These are phyloP conservation scores for Gloeopeniophorella convolvens DNA, from an alignment of 768 basidiomycete species.

Conservation along the genomic window DNA sequence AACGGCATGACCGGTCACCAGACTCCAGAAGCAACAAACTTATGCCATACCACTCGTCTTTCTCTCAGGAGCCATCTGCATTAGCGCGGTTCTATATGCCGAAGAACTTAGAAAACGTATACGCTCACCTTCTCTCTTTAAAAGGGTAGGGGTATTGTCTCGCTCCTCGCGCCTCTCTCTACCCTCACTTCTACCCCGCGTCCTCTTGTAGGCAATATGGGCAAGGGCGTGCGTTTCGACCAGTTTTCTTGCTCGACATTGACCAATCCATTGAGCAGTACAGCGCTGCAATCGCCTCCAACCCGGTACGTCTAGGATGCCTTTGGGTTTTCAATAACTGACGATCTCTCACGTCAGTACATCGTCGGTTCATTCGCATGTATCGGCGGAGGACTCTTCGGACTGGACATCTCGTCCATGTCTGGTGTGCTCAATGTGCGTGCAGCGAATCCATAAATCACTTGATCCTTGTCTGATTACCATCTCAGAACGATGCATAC, in stretches of 20 bases:
- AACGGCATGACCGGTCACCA: too few species aligned
- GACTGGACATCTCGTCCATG: conserved; percentile 80
- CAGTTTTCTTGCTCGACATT: background rate
- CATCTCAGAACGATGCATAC: conserved; percentile 30
- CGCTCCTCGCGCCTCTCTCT: background rate
- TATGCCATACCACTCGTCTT: too few species aligned
- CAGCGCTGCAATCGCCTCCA: conserved; percentile 47
- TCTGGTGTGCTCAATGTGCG: conserved; percentile 60
- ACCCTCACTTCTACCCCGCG: background rate
- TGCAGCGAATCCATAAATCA: background rate
- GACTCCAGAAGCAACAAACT: too few species aligned
- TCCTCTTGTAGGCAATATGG: conserved; percentile 18
- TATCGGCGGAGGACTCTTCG: conserved; percentile 74
- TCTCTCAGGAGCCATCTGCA: too few species aligned
- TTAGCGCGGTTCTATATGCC: too few species aligned
- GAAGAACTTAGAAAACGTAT: too few species aligned
- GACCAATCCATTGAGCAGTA: conserved; percentile 32
- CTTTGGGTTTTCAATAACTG: background rate
- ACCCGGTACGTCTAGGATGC: conserved; percentile 39
- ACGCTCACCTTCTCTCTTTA: too few species aligned
- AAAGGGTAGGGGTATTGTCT: background rate
- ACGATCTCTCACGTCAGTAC: conserved; percentile 45
- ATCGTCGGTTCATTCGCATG: conserved; percentile 77
- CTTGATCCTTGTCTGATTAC: background rate
- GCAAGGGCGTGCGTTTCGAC: conserved; percentile 24